Conservation (phyloP, 2,329 filamentous ascomycete genomes). For the Madurella fahalii region DNA sequence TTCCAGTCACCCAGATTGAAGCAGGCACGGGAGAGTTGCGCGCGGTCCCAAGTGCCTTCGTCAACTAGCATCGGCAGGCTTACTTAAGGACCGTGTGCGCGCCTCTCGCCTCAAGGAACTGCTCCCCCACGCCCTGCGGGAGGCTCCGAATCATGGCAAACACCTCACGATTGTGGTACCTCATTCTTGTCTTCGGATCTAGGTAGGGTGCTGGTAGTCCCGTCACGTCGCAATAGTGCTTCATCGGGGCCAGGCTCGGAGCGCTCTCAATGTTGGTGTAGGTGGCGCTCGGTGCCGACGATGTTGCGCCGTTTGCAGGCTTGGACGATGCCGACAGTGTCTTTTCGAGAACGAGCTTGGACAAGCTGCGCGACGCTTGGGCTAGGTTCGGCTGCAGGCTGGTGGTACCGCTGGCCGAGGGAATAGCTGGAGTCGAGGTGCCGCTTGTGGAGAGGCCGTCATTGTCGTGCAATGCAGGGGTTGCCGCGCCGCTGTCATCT, state of each 20-base stretch:
- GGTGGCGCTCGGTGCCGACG: constrained; percentile 67
- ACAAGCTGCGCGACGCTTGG: constrained; percentile 83
- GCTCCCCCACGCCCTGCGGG: constrained; percentile 78
- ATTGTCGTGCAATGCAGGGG: constrained; percentile 50
- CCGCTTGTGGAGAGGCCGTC: constrained; percentile 55
- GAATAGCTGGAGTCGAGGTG: constrained; percentile 54
- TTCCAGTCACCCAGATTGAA: background rate
- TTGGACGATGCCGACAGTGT: constrained; percentile 42
- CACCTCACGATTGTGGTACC: constrained; percentile 91
- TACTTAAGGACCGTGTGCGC: constrained; percentile 92
- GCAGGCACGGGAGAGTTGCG: background rate
- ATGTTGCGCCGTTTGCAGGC: constrained; percentile 32
- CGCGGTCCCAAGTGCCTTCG: background rate
- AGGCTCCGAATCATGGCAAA: constrained; percentile 78
- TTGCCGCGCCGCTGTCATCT: constrained; percentile 69
- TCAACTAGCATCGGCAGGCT: constrained; percentile 30
- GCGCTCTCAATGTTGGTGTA: constrained; percentile 95
- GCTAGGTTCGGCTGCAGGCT: constrained; percentile 65
- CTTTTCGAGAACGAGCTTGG: constrained; percentile 84
- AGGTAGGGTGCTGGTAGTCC: constrained; percentile 87
- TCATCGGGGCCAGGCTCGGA: constrained; percentile 77
- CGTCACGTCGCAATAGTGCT: constrained; percentile 93
- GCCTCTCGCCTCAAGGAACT: constrained; percentile 82
- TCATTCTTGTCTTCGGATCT: constrained; percentile 88
- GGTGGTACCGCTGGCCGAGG: constrained; percentile 37